Conservation (phyloP, 2,329 filamentous ascomycete genomes). For the Simplicillium sp. region DNA sequence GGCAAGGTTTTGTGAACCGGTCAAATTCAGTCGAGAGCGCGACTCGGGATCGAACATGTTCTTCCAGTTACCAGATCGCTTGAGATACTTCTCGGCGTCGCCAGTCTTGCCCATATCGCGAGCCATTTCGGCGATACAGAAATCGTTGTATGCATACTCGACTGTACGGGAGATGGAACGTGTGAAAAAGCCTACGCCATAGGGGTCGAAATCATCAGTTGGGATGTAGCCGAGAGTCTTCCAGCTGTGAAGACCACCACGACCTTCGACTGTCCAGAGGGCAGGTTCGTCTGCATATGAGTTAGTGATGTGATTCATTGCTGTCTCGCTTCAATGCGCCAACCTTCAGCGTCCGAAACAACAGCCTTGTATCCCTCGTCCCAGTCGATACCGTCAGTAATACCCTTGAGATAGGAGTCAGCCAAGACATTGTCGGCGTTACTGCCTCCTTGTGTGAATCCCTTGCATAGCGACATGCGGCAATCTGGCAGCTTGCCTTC, state of each 20-base stretch:
- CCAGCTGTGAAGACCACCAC: slow-evolving; percentile 64
- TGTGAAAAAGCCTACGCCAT: slow-evolving; percentile 55
- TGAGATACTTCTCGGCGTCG: slow-evolving; percentile 50
- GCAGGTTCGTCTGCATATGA: slow-evolving; percentile 30
- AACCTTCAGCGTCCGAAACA: slow-evolving; percentile 59
- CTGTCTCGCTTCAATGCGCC: no score
- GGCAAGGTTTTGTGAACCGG: slow-evolving; percentile 23
- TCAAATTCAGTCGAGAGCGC: slow-evolving; percentile 21
- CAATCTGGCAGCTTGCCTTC: slow-evolving; percentile 66
- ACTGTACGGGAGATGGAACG: slow-evolving; percentile 65
- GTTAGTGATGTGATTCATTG: background rate
- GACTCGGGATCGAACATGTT: slow-evolving; percentile 48
- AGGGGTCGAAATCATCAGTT: slow-evolving; percentile 53
- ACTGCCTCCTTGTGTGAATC: slow-evolving; percentile 66
- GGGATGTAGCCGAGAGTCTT: slow-evolving; percentile 65
- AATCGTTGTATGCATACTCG: slow-evolving; percentile 76
- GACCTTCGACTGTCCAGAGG: slow-evolving; percentile 60
- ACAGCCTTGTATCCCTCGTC: slow-evolving; percentile 62
- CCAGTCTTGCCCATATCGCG: slow-evolving; percentile 40
- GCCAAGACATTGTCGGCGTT: slow-evolving; percentile 65
- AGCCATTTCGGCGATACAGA: slow-evolving; percentile 57
- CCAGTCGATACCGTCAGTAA: slow-evolving; percentile 58
- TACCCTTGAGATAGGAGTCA: slow-evolving; percentile 63
- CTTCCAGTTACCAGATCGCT: slow-evolving; percentile 56
- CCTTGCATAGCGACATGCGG: slow-evolving; percentile 67